phyloP scores from a whole-genome alignment of 305 asterid genomes.

The Fraxinus angustifolia region DNA sequence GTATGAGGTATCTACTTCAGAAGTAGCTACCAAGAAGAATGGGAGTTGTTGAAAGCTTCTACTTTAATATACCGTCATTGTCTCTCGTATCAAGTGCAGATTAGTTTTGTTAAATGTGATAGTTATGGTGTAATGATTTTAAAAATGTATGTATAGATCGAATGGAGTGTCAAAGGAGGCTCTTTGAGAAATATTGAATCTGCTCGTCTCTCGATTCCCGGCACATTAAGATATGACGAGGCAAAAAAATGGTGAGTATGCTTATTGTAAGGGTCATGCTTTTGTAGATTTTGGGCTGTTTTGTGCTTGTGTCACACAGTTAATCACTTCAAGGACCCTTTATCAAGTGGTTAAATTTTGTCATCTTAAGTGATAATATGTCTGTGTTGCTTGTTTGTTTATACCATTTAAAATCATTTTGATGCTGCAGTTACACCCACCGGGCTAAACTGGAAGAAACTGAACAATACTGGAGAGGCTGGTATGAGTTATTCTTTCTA shows the following conservation, averaged over 20 bases:
- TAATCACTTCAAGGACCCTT: conserved; percentile 11
- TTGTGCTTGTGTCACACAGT: conserved; percentile 18
- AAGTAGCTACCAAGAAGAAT: background rate
- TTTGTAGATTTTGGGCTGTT: conserved; percentile 6
- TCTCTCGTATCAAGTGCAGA: background rate
- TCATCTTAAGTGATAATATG: background rate
- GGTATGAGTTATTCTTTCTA: conserved; percentile 46
- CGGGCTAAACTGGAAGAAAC: conserved; percentile 85
- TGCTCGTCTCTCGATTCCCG: conserved; percentile 84
- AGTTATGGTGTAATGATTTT: conserved; percentile 11
- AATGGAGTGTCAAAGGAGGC: conserved; percentile 94
- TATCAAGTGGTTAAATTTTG: background rate
- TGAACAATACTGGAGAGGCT: conserved; percentile 95
- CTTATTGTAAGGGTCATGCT: conserved; percentile 10
- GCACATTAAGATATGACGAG: conserved; percentile 74
- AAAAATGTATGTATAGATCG: conserved; percentile 48
- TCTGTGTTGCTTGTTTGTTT: background rate
- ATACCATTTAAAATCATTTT: conserved; percentile 23
- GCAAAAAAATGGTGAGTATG: conserved; percentile 69
- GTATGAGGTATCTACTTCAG: background rate
- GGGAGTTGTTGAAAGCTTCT: background rate
- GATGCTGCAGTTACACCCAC: conserved; percentile 67
- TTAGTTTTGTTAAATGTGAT: conserved; percentile 6
- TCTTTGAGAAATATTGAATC: conserved; percentile 82
- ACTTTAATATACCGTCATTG: background rate